These are phyloP conservation scores for Arachis stenosperma DNA, from an alignment of 306 rosid species.

Conservation along the genomic window DNA sequence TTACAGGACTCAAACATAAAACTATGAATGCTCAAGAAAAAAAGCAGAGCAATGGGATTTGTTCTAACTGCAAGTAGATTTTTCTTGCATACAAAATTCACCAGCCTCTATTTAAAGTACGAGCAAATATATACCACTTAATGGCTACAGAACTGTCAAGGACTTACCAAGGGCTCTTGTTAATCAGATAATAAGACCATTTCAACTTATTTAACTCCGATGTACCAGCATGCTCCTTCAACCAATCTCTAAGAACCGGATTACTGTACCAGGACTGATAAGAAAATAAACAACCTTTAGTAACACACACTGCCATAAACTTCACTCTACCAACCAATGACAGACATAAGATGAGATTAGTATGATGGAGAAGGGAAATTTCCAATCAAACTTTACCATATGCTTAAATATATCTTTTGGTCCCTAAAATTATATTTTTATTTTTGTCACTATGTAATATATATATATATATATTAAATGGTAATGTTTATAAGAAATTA, in stretches of 20 bases:
- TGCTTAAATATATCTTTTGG: not conserved
- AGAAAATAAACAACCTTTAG: conserved; percentile 39
- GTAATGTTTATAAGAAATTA: no score
- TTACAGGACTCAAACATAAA: conserved; percentile 16
- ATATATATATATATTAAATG: no score
- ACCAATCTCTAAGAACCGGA: conserved; percentile 85
- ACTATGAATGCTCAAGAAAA: conserved; percentile 10
- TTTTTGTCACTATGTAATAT: no score
- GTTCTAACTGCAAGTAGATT: conserved; percentile 12
- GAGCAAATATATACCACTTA: not conserved
- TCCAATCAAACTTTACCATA: conserved; percentile 32
- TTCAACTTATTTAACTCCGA: conserved; percentile 81
- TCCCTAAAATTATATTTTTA: no score
- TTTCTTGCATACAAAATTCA: conserved; percentile 3
- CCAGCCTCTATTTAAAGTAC: not conserved
- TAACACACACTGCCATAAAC: conserved; percentile 22
- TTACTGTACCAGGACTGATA: conserved; percentile 83
- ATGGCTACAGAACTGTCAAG: conserved; percentile 27
- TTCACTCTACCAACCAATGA: conserved; percentile 31
- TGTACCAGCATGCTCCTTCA: conserved; percentile 68
- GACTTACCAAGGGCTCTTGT: conserved; percentile 87
- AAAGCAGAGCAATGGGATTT: not conserved
- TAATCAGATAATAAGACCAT: conserved; percentile 86
- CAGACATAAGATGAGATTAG: conserved; percentile 13
- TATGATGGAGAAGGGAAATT: conserved; percentile 21